Percentiles rank a stretch among this genome's conserved stretches.
These are phyloP conservation scores for Pulveroboletus sp. DNA, from an alignment of 768 basidiomycete genomes.

Conservation along the genomic window DNA sequence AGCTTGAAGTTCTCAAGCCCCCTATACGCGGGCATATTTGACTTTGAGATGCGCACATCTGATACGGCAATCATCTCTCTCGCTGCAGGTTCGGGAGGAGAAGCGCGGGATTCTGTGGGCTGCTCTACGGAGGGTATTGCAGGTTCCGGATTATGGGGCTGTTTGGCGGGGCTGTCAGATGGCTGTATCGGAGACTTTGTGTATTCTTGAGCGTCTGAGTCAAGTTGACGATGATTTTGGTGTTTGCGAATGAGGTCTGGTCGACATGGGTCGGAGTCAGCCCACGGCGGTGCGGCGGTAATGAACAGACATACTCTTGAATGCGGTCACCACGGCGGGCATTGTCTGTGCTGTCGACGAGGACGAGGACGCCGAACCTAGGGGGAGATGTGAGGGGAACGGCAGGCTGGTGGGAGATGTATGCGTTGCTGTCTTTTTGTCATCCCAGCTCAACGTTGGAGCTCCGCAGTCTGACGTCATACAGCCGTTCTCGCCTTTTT, in stretches of 20 bases:
- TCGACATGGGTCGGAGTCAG: conserved; percentile 19
- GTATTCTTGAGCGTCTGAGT: conserved; percentile 28
- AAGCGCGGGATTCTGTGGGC: conserved; percentile 27
- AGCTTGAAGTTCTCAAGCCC: conserved; percentile 79
- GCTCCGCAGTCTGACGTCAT: conserved; percentile 35
- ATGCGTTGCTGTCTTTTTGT: conserved; percentile 34
- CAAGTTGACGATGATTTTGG: conserved; percentile 53
- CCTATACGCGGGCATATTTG: conserved; percentile 79
- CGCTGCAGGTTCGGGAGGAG: conserved; percentile 14
- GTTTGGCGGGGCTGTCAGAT: conserved; percentile 26
- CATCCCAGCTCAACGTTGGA: conserved; percentile 23
- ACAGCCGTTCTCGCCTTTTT: background rate
- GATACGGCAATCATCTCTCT: conserved; percentile 49
- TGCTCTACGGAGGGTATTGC: conserved; percentile 33
- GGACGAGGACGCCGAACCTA: background rate
- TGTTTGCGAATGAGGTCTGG: conserved; percentile 74
- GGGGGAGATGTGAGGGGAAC: background rate
- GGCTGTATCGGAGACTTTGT: conserved; percentile 13
- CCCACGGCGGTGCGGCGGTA: conserved; percentile 6
- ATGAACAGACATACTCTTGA: conserved; percentile 62
- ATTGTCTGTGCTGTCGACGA: conserved; percentile 32
- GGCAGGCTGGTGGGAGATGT: conserved; percentile 4
- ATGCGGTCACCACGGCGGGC: conserved; percentile 78
- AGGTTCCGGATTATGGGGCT: conserved; percentile 36
- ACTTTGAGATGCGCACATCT: conserved; percentile 68